Conservation (phyloP, 441 rosid genomes). For the Eruca vesicaria region DNA sequence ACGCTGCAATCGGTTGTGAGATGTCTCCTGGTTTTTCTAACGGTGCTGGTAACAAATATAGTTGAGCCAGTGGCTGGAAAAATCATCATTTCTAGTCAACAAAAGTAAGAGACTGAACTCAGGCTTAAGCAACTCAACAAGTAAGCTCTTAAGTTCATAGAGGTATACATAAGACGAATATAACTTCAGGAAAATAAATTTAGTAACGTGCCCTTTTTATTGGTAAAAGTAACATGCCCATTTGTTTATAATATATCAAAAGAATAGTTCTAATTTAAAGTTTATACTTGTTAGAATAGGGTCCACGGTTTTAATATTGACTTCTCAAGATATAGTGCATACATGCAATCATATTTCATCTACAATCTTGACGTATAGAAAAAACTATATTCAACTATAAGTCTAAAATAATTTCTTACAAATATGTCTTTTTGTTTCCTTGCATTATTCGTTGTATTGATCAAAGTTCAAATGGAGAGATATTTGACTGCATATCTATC, state of each 20-base stretch:
- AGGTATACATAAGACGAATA: neutral
- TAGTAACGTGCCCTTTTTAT: neutral
- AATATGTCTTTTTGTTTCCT: neutral
- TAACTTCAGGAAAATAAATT: neutral
- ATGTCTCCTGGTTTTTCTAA: neutral
- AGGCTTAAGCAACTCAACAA: conserved; percentile 3
- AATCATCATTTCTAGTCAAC: neutral
- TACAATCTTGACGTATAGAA: neutral
- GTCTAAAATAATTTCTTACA: neutral
- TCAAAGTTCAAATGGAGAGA: neutral
- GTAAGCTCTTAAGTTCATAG: neutral
- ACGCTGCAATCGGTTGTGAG: neutral
- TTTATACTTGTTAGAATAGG: neutral
- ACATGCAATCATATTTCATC: neutral
- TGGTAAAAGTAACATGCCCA: no score
- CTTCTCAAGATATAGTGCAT: no score
- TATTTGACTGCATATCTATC: neutral
- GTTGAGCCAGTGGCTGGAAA: neutral
- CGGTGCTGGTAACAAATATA: neutral
- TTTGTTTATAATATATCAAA: no score
- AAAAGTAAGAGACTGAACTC: neutral
- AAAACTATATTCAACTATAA: neutral
- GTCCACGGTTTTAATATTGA: neutral
- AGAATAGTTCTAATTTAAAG: neutral
- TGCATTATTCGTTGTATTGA: neutral